Base-by-base conservation (phyloP, 176 grass and related monocot species). In the Elymus sibiricus region DNA sequence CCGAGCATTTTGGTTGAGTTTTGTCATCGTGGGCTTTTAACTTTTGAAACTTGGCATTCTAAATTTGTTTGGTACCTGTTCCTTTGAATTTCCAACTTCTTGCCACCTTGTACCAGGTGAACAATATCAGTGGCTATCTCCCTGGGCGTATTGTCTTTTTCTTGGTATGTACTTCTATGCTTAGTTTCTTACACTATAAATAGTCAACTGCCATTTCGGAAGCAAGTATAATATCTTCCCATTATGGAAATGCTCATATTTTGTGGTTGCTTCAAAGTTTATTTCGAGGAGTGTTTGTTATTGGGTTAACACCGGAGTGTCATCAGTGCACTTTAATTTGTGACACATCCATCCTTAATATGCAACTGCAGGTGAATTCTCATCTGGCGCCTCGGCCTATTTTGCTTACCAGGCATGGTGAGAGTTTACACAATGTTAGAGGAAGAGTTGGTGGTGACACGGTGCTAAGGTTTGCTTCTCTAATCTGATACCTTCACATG, bases 61-160 rank as follows among this genome's bases (percentile, higher is more conserved):
- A 62, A 28, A 22, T 80, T 72, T 84, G 6, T 37, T 65, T 66
- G 58, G 22, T 62, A 17, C 29, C 79, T 86, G 28, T 42, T 56
- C 78, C 38, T 32, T 56, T 37, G 67, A 46, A 84, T 85, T 46
- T 70, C 63, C 28, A 34, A 63, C 56, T 85, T 75, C 63, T 38
- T 62, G 56, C 88, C 35, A 80, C 35, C 47, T 70, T 69, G 35
- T 90, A 81, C 47, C 93, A 98, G 97, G 94, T 98, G 32, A 98
- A 98, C 83, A 98, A 98, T 78, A 98, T 98, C 55, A 91, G 97
- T 14, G 97, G 97, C 76, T 98, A 95, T 92, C 97, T 98, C 80
- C 96, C 97, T 88, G 97, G 94, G 38, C 79, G 97, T 84, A 98
- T 98, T 72, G 94, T 98, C 79, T 98, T 98, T 76, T 98, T 98